Conservation (phyloP, 169 alveolate species). For the Babesia gibsoni region DNA sequence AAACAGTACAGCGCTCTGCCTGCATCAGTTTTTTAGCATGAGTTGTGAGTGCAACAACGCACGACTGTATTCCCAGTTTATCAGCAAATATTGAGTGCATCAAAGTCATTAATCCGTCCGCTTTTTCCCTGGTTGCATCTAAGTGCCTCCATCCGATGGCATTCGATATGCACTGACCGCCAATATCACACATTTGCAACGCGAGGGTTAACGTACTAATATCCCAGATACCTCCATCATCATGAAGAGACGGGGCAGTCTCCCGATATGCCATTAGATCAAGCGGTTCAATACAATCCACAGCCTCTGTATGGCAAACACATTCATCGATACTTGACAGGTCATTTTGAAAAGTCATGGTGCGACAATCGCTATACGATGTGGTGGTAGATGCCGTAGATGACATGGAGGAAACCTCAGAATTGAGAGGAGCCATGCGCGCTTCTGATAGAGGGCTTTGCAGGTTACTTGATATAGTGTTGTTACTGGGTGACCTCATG, state of each 20-base stretch:
- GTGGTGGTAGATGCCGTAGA: background rate
- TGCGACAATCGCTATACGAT: background rate
- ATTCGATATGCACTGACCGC: constrained; percentile 51
- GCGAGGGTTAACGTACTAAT: constrained; percentile 31
- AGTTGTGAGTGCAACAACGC: constrained; percentile 64
- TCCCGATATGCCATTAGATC: background rate
- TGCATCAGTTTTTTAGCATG: constrained; percentile 60
- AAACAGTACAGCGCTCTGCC: constrained; percentile 66
- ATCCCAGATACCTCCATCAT: constrained; percentile 5
- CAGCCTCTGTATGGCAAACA: background rate
- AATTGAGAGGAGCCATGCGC: background rate
- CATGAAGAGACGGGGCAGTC: too few species aligned
- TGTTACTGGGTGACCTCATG: background rate
- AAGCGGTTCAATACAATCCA: background rate
- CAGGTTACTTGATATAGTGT: too few species aligned
- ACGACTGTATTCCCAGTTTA: constrained; percentile 58
- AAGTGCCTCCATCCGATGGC: constrained; percentile 50
- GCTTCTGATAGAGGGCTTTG: constrained; percentile 14
- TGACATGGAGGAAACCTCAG: background rate
- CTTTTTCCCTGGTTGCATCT: constrained; percentile 44
- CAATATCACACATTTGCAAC: constrained; percentile 44
- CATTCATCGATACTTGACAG: background rate
- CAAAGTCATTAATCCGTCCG: constrained; percentile 55
- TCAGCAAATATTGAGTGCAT: constrained; percentile 66
- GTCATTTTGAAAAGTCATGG: background rate